These are phyloP conservation scores for Salix brachista DNA, from an alignment of 345 rosid genomes.

Conservation along the genomic window DNA sequence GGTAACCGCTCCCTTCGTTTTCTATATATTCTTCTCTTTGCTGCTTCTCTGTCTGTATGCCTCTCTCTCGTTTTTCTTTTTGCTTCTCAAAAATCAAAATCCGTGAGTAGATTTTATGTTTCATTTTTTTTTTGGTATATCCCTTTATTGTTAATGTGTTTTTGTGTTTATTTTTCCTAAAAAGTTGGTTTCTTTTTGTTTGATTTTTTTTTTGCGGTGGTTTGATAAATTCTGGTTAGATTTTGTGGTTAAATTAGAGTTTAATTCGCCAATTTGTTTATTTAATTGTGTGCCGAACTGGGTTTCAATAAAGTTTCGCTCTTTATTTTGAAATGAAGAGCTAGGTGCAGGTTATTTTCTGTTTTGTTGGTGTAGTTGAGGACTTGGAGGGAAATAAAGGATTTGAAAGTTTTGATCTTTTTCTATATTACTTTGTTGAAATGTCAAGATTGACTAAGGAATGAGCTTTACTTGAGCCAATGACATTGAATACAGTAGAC, in stretches of 20 bases:
- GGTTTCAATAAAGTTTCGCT: neutral
- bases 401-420: neutral
- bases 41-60: neutral
- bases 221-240: neutral
- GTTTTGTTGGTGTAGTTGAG: neutral
- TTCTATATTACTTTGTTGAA: neutral
- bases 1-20: neutral
- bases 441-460: neutral
- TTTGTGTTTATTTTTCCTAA: neutral
- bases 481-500: neutral
- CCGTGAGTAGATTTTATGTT: conserved; percentile 18
- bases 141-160: neutral
- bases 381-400: neutral
- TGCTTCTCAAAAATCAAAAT: neutral
- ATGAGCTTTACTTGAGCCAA: neutral
- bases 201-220: neutral
- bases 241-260: neutral
- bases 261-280: neutral
- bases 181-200: neutral
- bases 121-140: neutral
- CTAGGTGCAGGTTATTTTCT: neutral
- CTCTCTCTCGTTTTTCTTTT: neutral
- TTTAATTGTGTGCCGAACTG: neutral
- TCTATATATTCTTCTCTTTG: neutral
- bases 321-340: neutral